phyloP scores from a whole-genome alignment of 306 rosid genomes.

The Clitoria ternatea region DNA sequence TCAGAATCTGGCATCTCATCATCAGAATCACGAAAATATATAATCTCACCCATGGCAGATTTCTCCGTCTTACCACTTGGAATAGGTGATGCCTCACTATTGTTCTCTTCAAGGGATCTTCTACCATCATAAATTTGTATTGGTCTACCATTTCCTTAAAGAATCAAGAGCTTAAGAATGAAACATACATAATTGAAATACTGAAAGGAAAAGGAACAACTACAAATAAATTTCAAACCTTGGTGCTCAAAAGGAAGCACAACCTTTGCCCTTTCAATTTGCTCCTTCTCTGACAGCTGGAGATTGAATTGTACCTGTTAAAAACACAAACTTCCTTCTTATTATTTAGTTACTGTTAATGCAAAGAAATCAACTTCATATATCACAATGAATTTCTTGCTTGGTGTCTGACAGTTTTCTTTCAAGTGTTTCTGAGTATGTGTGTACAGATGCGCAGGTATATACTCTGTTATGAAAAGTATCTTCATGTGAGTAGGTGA shows the following conservation, averaged over 20 bases:
- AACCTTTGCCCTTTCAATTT: slow-evolving; percentile 76
- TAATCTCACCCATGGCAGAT: slow-evolving; percentile 75
- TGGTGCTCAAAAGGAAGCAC: slow-evolving; percentile 97
- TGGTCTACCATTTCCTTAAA: slow-evolving; percentile 69
- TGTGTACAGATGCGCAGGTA: neutral
- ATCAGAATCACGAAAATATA: slow-evolving; percentile 88
- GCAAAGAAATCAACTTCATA: slow-evolving; percentile 5
- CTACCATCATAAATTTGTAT: slow-evolving; percentile 90
- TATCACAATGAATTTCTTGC: slow-evolving; percentile 5
- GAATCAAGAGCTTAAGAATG: neutral
- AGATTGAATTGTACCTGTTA: slow-evolving; percentile 82
- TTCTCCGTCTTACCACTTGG: slow-evolving; percentile 38
- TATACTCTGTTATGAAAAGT: neutral
- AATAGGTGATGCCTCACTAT: slow-evolving; percentile 31
- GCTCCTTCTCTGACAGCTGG: slow-evolving; percentile 89
- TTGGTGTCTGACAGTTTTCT: neutral
- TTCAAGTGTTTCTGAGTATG: neutral
- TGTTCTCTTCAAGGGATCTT: slow-evolving; percentile 49
- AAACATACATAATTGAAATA: neutral
- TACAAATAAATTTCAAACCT: slow-evolving; percentile 43
- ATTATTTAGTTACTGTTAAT: neutral
- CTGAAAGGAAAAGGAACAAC: neutral
- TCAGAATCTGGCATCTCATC: slow-evolving; percentile 99
- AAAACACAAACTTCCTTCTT: neutral
- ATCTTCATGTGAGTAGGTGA: neutral